phyloP scores from a whole-genome alignment of 495 filamentous ascomycete species.

The Penicillium bovifimosum region DNA sequence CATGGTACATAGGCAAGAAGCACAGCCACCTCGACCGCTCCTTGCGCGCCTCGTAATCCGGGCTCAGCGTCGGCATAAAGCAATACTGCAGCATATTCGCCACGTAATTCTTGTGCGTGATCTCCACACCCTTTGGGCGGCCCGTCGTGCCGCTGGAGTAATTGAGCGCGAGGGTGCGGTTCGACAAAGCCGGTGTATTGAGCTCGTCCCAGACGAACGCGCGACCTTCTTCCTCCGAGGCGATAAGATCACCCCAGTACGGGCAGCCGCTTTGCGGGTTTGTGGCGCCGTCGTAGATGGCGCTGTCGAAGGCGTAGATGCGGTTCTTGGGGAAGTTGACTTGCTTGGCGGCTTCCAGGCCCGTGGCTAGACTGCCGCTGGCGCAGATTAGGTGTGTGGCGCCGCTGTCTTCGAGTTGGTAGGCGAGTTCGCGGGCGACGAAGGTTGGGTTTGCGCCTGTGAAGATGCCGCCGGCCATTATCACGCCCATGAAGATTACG shows the following conservation, averaged over 20 bases:
- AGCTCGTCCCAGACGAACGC: slow-evolving; percentile 41
- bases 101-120: slow-evolving; percentile 67
- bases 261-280: slow-evolving; percentile 33
- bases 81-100: slow-evolving; percentile 60
- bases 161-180: slow-evolving; percentile 54
- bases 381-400: slow-evolving; percentile 60
- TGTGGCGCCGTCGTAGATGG: slow-evolving; percentile 35
- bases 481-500: slow-evolving; percentile 61
- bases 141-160: slow-evolving; percentile 79
- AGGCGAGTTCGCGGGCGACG: slow-evolving; percentile 63
- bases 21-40: slow-evolving; percentile 37
- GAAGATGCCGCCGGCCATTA: slow-evolving; percentile 77
- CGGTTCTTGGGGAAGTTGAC: slow-evolving; percentile 33
- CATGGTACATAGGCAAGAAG: slow-evolving; percentile 76
- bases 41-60: slow-evolving; percentile 38
- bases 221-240: slow-evolving; percentile 36
- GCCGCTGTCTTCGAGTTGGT: slow-evolving; percentile 66
- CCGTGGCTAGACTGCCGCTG: slow-evolving; percentile 37
- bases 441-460: slow-evolving; percentile 75
- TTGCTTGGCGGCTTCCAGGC: slow-evolving; percentile 39
- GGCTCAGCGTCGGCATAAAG: slow-evolving; percentile 39
- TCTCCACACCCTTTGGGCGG: slow-evolving; percentile 76
- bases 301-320: slow-evolving; percentile 49
- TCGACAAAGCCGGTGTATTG: slow-evolving; percentile 30
- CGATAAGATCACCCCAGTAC: slow-evolving; percentile 49